Evolutionary conservation across 2,329 filamentous ascomycete genomes (phyloP).

Genomic region (Colletotrichum cuscutae): DNA sequence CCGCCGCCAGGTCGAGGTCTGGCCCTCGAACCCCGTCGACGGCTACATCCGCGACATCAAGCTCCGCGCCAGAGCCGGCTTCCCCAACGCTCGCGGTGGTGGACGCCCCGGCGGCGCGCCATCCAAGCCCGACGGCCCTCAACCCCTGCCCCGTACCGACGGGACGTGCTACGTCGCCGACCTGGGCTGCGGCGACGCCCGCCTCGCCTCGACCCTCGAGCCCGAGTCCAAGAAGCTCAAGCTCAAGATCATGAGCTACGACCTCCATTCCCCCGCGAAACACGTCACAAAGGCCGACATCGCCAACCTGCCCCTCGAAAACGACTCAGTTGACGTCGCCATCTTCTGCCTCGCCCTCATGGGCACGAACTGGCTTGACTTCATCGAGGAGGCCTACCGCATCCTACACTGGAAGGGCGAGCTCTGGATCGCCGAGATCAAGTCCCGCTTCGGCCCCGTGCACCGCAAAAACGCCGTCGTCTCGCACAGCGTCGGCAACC

Average conservation of each 20-base stretch:
- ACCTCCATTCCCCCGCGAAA: conserved; percentile 80
- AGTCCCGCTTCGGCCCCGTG: conserved; percentile 79
- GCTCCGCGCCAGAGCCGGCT: conserved; percentile 67
- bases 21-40: conserved; percentile 97
- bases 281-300: conserved; percentile 92
- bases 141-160: conserved; percentile 76
- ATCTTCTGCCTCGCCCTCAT: conserved; percentile 97
- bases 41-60: conserved; percentile 81
- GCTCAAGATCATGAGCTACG: conserved; percentile 84
- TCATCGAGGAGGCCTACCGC: conserved; percentile 95
- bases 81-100: conserved; percentile 35
- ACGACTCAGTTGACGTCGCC: conserved; percentile 83
- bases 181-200: conserved; percentile 92
- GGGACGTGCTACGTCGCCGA: conserved; percentile 86
- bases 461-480: conserved; percentile 56
- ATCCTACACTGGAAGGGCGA: conserved; percentile 94
- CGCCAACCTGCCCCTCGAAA: conserved; percentile 79
- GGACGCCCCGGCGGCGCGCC: conserved; percentile 32
- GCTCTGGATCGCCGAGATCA: conserved; percentile 97
- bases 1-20: conserved; percentile 92
- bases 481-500: conserved; percentile 77
- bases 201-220: conserved; percentile 77
- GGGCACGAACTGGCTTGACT: conserved; percentile 98
- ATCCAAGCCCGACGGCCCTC: conserved; percentile 40
- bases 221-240: conserved; percentile 72